phyloP scores from a whole-genome alignment of 371 early-diverging fungal genomes.

The Zopfochytrium polystomum region DNA sequence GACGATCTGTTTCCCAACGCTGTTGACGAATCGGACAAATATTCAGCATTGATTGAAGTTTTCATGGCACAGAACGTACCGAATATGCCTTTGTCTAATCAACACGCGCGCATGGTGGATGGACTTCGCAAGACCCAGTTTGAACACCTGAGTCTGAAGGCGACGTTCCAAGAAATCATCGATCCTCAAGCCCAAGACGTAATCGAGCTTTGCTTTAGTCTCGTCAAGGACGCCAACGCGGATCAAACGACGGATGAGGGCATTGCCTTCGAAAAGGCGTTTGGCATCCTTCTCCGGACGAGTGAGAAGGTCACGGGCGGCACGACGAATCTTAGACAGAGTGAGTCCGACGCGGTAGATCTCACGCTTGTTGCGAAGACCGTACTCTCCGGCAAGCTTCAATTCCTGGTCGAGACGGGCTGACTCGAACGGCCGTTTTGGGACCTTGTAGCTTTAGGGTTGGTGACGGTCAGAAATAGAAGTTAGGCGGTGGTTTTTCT shows the following conservation, averaged over 20 bases:
- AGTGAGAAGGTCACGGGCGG: constrained; percentile 99
- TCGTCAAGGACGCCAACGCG: constrained; percentile 98
- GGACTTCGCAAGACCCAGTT: constrained; percentile 97
- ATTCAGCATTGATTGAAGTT: too few relatives aligned
- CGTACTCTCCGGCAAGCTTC: constrained; percentile 98
- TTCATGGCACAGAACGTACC: constrained; percentile 51
- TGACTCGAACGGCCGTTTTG: constrained; percentile 97
- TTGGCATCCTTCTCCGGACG: constrained; percentile 96
- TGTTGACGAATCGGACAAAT: constrained; percentile 15
- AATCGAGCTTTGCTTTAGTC: constrained; percentile 97
- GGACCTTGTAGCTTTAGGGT: constrained; percentile 94
- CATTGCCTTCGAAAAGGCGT: constrained; percentile 99
- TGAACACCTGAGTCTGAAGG: constrained; percentile 99
- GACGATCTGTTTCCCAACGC: constrained; percentile 98
- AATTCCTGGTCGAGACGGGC: constrained; percentile 99
- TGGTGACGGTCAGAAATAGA: too few relatives aligned
- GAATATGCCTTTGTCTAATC: constrained; percentile 95
- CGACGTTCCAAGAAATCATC: constrained; percentile 99
- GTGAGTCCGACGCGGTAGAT: constrained; percentile 98
- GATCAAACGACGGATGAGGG: constrained; percentile 96
- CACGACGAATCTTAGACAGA: constrained; percentile 98
- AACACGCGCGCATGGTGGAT: constrained; percentile 99
- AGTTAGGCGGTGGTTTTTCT: background rate
- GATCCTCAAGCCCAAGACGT: constrained; percentile 96
- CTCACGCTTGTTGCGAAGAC: constrained; percentile 99